Conservation (phyloP, 139 green algal genomes). For the Microglena sp. region DNA sequence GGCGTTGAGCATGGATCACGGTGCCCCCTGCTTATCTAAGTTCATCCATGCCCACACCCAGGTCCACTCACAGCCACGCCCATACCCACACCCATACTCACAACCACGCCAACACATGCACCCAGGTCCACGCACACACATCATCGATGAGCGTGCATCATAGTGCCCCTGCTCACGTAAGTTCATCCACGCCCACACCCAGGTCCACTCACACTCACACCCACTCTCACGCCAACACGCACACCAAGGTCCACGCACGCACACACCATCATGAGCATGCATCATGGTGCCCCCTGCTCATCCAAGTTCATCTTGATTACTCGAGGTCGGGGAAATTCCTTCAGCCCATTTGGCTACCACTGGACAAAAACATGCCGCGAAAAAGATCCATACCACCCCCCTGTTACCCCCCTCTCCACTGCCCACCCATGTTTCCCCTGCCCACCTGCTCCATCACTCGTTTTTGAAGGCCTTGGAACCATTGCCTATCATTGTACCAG, state of each 20-base stretch:
- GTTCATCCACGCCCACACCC: background rate
- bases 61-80: background rate
- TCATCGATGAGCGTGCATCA: background rate
- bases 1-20: background rate
- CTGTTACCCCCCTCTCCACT: background rate
- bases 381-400: background rate
- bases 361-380: background rate
- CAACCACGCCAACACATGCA: background rate
- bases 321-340: background rate
- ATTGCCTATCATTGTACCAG: slow-evolving; percentile 58
- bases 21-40: background rate
- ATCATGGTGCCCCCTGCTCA: background rate
- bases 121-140: background rate
- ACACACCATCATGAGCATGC: slow-evolving; percentile 5
- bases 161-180: background rate
- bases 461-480: slow-evolving; percentile 66
- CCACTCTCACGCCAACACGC: background rate
- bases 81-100: background rate
- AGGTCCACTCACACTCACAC: background rate
- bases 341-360: no score
- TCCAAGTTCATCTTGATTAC: slow-evolving; percentile 10
- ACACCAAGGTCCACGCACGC: background rate
- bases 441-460: slow-evolving; percentile 38
- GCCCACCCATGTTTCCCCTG: background rate
- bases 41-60: background rate